Base-by-base conservation (phyloP, 1,284 basidiomycete species). In the Coniophora puteana region DNA sequence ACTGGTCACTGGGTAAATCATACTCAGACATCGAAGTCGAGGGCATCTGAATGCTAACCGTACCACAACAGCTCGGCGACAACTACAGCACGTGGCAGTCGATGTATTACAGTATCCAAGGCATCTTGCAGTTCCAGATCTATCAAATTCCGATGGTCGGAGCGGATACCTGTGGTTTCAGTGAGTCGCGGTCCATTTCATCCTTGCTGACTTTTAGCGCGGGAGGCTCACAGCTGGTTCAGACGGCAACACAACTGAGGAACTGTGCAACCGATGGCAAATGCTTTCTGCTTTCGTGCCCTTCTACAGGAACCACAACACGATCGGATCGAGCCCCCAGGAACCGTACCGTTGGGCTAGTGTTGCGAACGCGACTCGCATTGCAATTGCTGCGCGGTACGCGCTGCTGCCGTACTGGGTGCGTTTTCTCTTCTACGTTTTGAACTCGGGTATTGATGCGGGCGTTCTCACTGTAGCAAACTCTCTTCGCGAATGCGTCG, bases 191-290 rank as follows among this genome's bases (percentile, higher is more conserved):
- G n/a, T n/a, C n/a, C n/a, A n/a, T n/a, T n/a, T n/a, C n/a, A 25
- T 27, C 37, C 35, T 28, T 32, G 13, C 20, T 22, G 16, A 28
- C 40, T 40, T 21, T 26, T 18, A 6, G n/a, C 5, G 14, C 28
- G 21, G 25, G 22, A 33, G 33, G 37, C 37, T 41, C 5, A 23
- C 11, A 1, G 22, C 35, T 27, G 41, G 18, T 47, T 48, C 31
- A 78, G 78, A 72, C 46, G 75, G 69, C 0, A 89, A 91, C 59
- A 80, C 82, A 1, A 77, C 87, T 51, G 89, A 92, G 58, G 84
- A 89, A 56, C 71, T 92, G 7, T 88, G 86, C 59, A 83, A 81
- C 45, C 74, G 88, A 18, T 91, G 88, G 88, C 87, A 86, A 81
- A 77, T 82, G 53, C 69, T 90, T 10, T 71, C 81, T 2, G 86